phyloP scores from a whole-genome alignment of 768 basidiomycete species.

The Daedaleopsis nitida region DNA sequence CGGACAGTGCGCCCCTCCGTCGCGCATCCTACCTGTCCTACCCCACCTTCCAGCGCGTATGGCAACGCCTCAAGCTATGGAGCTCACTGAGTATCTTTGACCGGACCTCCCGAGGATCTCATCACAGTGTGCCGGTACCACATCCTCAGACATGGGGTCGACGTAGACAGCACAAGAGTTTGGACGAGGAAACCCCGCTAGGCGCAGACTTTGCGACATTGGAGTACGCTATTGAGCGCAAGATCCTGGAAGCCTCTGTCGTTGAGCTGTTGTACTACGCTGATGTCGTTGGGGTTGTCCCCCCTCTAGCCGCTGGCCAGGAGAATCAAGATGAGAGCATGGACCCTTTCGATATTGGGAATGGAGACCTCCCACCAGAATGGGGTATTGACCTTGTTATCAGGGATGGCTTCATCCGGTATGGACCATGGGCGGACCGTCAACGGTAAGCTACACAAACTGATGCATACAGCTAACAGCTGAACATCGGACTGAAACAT shows the following conservation, averaged over 20 bases:
- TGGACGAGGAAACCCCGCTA: slow-evolving; percentile 56
- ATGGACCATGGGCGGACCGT: slow-evolving; percentile 97
- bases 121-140: slow-evolving; percentile 13
- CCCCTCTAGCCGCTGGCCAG: slow-evolving; percentile 32
- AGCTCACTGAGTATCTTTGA: neutral
- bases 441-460: slow-evolving; percentile 60
- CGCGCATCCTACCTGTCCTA: slow-evolving; percentile 39
- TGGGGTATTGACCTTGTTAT: slow-evolving; percentile 91
- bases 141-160: slow-evolving; percentile 27
- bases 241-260: slow-evolving; percentile 73
- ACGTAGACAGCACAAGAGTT: slow-evolving; percentile 33
- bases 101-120: neutral
- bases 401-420: slow-evolving; percentile 72
- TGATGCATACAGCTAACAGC: neutral
- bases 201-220: slow-evolving; percentile 55
- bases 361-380: slow-evolving; percentile 86
- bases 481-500: neutral
- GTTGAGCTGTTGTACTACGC: slow-evolving; percentile 86
- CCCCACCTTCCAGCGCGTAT: slow-evolving; percentile 48
- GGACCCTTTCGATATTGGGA: slow-evolving; percentile 73
- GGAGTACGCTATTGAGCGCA: slow-evolving; percentile 90
- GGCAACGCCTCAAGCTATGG: slow-evolving; percentile 50
- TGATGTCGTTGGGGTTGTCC: slow-evolving; percentile 81
- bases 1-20: slow-evolving; percentile 23
- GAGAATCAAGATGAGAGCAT: slow-evolving; percentile 34